These are phyloP conservation scores for Aspergillus taichungensis DNA, from an alignment of 495 filamentous ascomycete genomes.

Conservation along the genomic window DNA sequence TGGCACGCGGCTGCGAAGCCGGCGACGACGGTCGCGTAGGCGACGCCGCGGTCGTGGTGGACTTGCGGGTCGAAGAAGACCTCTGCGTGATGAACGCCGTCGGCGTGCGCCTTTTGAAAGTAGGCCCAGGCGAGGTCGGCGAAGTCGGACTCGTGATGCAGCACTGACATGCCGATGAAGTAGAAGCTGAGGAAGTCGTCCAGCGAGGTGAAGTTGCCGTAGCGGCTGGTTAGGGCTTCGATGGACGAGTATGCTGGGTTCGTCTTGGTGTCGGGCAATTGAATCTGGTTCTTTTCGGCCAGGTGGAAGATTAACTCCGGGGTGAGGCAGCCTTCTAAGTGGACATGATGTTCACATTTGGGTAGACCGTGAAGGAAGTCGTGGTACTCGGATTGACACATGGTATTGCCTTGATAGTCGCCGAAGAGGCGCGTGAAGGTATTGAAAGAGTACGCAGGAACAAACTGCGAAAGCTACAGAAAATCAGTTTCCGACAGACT, in stretches of 20 bases:
- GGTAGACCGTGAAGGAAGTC: constrained; percentile 57
- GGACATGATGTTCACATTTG: constrained; percentile 75
- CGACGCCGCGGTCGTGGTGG: constrained; percentile 54
- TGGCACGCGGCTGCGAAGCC: constrained; percentile 52
- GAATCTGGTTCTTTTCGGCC: constrained; percentile 51
- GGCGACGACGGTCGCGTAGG: constrained; percentile 47
- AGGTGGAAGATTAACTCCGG: constrained; percentile 61
- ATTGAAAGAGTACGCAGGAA: neutral
- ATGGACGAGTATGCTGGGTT: constrained; percentile 53
- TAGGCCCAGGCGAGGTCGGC: constrained; percentile 68
- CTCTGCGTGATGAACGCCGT: constrained; percentile 66
- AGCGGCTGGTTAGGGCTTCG: constrained; percentile 49
- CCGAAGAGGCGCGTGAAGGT: neutral
- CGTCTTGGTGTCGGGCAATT: constrained; percentile 39
- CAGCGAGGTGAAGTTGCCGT: constrained; percentile 55
- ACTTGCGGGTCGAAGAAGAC: constrained; percentile 78
- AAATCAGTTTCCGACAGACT: neutral
- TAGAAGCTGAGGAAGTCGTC: constrained; percentile 76
- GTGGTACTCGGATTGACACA: constrained; percentile 40
- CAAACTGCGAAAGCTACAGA: neutral
- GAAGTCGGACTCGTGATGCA: constrained; percentile 53
- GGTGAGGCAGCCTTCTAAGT: constrained; percentile 63
- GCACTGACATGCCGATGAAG: constrained; percentile 65
- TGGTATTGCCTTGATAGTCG: constrained; percentile 6
- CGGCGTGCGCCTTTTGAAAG: constrained; percentile 52